Base-by-base conservation (phyloP, 140 eudicot species). In the Senecio squalidus region DNA sequence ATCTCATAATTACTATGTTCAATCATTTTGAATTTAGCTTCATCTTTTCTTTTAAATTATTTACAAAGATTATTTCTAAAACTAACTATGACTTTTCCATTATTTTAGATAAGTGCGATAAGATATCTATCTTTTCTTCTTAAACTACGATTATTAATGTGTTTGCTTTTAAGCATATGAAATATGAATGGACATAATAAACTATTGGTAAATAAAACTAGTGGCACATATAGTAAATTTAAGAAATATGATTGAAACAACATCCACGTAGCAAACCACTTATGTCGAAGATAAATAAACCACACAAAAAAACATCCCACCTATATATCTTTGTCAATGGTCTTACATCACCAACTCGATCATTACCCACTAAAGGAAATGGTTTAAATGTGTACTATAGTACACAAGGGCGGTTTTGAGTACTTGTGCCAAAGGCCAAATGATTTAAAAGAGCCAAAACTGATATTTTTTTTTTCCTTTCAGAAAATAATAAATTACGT, bases 261-360 rank as follows among this genome's bases (percentile, higher is more conserved):
- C 63, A 22, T 58, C 64, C 64, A 58, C 64, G 64, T 58, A 58
- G 21, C 48, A 24, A 62, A 62, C 58, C 59, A 63, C 69, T 59
- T 36, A 18, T 38, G 71, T 27, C 39, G 46, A 28, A 54, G 71
- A 65, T 24, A 25, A 39, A 13, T 53, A 25, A 41, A 43, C 71
- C 71, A 53, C 71, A 52, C 26, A n/a, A n/a, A n/a, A n/a, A n/a
- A n/a, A n/a, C n/a, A 53, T 43, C 22, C 50, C 22, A 20, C 36
- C 34, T n/a, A 23, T 15, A 65, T 65, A 39, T 36, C 53, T 65
- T 65, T 65, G 15, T 25, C 16, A 36, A 38, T 69, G 61, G 54
- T 45, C 73, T 69, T 59, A 69, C 74, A 49, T 69, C 74, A 69
- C 60, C 66, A 0, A 58, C 53, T 53, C n/a, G n/a, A n/a, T n/a